Base-by-base conservation (phyloP, 805 yeast genomes). In the Lachancea mirantina region DNA sequence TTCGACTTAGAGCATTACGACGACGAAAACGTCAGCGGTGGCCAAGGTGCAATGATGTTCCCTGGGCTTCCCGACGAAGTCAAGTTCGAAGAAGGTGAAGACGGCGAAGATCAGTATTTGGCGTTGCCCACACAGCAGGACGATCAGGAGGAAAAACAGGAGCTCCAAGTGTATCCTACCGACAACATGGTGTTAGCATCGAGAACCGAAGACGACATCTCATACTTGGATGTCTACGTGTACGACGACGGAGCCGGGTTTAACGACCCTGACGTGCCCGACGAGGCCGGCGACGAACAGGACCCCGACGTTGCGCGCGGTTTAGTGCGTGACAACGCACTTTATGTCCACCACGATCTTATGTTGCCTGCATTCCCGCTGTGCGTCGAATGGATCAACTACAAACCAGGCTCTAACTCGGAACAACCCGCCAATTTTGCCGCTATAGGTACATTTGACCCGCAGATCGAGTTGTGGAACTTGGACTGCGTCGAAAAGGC, bases 331-430 rank as follows among this genome's bases (percentile, higher is more conserved):
- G 92, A 76, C 30, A 72, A 79, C 34, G 74, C 78, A 23, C 63
- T 92, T 42, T 92, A 92, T 52, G 92, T 89, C 31, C 98, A 92
- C 55, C 98, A 92, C 59, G 98, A 92, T 57, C 62, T 89, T 46
- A 85, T 92, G 96, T 70, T 92, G 40, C 98, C 98, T 1, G 82
- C 96, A 2, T 89, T 92, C 70, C 98, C 98, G 25, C 69, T 92
- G 40, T 85, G 96, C 56, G 88, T 88, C 20, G 98, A 92, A 60
- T 89, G 97, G 97, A 58, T 92, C 42, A 82, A 84, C 57, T 82
- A 71, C 56, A 70, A 67, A 40, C 89, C 94, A 19, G 72, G 67
- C 9, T 64, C 59, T 9, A 64, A 64, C 25, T 62, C 61, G 14
- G 59, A 59, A 19, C 71, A 74, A 40, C 62, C 76, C 19, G 96